A percentile compares a stretch with the other conserved stretches of the same genome.
phyloP scores from a whole-genome alignment of 31 red algal species.

The Odonthalia washingtoniensis region DNA sequence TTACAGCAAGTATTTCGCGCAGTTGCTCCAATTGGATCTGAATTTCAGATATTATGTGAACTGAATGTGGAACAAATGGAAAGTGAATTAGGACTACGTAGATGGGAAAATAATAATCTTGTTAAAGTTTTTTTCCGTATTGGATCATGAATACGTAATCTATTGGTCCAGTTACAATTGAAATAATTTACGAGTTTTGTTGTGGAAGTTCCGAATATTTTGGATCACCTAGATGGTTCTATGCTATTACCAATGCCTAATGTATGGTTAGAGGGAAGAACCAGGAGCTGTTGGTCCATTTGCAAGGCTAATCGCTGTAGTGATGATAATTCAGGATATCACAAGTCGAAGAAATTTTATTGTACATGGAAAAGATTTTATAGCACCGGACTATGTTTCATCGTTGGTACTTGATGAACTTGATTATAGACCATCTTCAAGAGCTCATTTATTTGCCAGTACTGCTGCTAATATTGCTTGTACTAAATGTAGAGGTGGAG shows the following conservation, averaged over 20 bases:
- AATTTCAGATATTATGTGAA: slow-evolving; percentile 74
- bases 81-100: slow-evolving; percentile 47
- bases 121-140: slow-evolving; percentile 67
- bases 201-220: slow-evolving; percentile 55
- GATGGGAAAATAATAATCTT: slow-evolving; percentile 57
- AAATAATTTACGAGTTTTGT: slow-evolving; percentile 74
- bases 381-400: no score
- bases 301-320: slow-evolving; percentile 68
- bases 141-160: slow-evolving; percentile 59
- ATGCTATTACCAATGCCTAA: slow-evolving; percentile 5
- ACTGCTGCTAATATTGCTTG: not conserved
- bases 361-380: no score
- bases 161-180: slow-evolving; percentile 63
- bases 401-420: slow-evolving; percentile 26
- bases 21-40: slow-evolving; percentile 68
- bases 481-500: no score
- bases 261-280: slow-evolving; percentile 31
- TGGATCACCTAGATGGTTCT: slow-evolving; percentile 40
- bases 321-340: no score
- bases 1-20: slow-evolving; percentile 70
- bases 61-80: slow-evolving; percentile 54
- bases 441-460: slow-evolving; percentile 24
- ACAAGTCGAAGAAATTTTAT: slow-evolving; percentile 67
- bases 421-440: not conserved
- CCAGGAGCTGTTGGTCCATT: slow-evolving; percentile 51